These are phyloP conservation scores for Uronychia binucleata DNA, from an alignment of 73 alveolate species.

Conservation along the genomic window DNA sequence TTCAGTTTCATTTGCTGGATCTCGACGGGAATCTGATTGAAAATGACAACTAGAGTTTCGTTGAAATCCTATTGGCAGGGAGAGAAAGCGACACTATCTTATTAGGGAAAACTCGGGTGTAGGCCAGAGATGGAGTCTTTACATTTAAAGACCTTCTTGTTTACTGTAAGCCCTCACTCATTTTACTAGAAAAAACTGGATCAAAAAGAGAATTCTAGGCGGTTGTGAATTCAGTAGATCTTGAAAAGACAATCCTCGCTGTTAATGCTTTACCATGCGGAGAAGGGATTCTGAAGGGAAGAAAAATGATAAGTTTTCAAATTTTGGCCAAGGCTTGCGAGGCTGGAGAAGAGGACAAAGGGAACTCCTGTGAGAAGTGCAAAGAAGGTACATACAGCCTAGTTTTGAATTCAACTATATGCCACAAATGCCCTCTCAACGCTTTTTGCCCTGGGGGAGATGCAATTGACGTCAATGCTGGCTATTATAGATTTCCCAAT, in stretches of 20 bases:
- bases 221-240: not conserved
- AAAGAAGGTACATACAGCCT: not conserved
- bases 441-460: not conserved
- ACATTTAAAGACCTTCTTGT: not conserved
- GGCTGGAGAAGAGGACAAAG: conserved; percentile 1
- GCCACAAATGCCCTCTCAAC: not conserved
- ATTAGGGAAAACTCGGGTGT: not conserved
- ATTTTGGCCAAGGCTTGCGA: not conserved
- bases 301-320: not conserved
- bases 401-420: not conserved
- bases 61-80: not conserved
- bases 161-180: too few relatives aligned
- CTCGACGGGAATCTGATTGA: not conserved
- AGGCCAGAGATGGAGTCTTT: not conserved
- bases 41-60: not conserved
- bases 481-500: not conserved
- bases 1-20: not conserved
- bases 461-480: not conserved
- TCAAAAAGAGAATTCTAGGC: not conserved
- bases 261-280: not conserved
- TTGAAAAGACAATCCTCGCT: not conserved
- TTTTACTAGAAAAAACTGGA: not conserved
- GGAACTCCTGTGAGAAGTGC: not conserved
- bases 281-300: not conserved
- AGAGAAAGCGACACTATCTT: not conserved